phyloP scores from a whole-genome alignment of 2,329 filamentous ascomycete species.

The Ascochyta lentis region DNA sequence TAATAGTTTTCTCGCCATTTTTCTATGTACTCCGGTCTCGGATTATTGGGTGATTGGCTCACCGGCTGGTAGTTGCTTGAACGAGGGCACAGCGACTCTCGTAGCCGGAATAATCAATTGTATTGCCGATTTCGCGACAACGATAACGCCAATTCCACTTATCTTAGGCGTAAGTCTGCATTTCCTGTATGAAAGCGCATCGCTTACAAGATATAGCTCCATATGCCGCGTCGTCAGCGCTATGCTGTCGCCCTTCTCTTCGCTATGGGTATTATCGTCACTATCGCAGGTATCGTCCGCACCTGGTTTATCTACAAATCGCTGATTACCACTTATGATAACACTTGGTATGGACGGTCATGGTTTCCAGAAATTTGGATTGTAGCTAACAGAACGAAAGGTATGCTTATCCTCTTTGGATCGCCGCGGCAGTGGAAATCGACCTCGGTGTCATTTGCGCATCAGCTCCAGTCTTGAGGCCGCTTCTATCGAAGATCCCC shows the following conservation, averaged over 20 bases:
- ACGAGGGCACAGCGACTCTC: slow-evolving; percentile 52
- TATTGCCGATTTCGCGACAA: slow-evolving; percentile 52
- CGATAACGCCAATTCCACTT: slow-evolving; percentile 53
- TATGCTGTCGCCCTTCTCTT: slow-evolving; percentile 50
- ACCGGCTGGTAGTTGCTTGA: slow-evolving; percentile 43
- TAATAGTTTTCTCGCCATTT: slow-evolving; percentile 38
- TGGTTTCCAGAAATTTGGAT: no score
- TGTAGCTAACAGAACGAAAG: neutral
- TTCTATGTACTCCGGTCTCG: slow-evolving; percentile 52
- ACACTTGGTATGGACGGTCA: slow-evolving; percentile 47
- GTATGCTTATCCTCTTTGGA: slow-evolving; percentile 54
- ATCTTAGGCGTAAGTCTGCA: slow-evolving; percentile 40
- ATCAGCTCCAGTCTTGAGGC: slow-evolving; percentile 41
- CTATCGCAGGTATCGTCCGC: slow-evolving; percentile 51
- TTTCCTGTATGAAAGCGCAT: neutral
- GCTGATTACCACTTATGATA: slow-evolving; percentile 51
- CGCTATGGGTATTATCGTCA: slow-evolving; percentile 52
- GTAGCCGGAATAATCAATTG: slow-evolving; percentile 53
- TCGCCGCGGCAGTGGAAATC: slow-evolving; percentile 55
- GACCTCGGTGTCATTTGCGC: slow-evolving; percentile 53
- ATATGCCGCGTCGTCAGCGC: slow-evolving; percentile 52
- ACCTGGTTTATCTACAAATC: slow-evolving; percentile 55
- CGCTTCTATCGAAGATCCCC: slow-evolving; percentile 36
- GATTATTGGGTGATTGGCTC: slow-evolving; percentile 52
- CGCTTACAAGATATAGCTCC: slow-evolving; percentile 31